Conservation (phyloP, 257 asterid species). For the Jacaranda mimosifolia region DNA sequence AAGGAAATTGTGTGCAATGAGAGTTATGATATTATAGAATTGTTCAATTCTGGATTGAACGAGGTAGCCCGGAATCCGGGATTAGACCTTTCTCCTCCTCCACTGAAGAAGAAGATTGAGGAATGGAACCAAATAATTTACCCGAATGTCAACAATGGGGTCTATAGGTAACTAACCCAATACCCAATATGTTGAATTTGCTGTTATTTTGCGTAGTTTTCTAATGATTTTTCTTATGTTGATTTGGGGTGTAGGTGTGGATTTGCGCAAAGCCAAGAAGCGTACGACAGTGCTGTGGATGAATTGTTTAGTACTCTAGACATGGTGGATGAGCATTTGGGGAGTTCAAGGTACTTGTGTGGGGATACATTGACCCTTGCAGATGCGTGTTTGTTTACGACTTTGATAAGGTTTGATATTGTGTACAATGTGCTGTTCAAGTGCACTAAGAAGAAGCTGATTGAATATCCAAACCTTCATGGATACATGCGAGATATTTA, state of each 20-base stretch:
- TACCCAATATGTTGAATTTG: not conserved
- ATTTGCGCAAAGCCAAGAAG: constrained; percentile 95
- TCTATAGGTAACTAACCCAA: constrained; percentile 62
- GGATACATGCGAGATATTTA: constrained; percentile 85
- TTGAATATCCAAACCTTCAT: constrained; percentile 75
- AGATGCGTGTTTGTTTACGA: constrained; percentile 90
- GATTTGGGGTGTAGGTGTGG: constrained; percentile 69
- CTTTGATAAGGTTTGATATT: constrained; percentile 85
- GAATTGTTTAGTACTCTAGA: constrained; percentile 73
- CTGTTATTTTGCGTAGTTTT: not conserved
- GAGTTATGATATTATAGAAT: constrained; percentile 79
- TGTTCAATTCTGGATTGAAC: constrained; percentile 80
- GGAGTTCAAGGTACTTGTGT: constrained; percentile 69
- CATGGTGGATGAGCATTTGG: constrained; percentile 75
- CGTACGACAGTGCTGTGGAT: constrained; percentile 68
- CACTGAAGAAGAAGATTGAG: constrained; percentile 56
- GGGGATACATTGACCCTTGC: constrained; percentile 82
- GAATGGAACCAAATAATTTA: constrained; percentile 85
- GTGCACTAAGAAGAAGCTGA: constrained; percentile 93
- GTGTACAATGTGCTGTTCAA: constrained; percentile 89
- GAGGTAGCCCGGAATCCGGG: constrained; percentile 59
- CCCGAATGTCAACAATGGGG: constrained; percentile 86
- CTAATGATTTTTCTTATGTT: not conserved
- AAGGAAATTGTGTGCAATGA: constrained; percentile 89
- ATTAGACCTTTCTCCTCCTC: constrained; percentile 76